Evolutionary conservation across 768 basidiomycete species (phyloP), one percentile per base, ranked within the genome.

Genomic region (Auricularia auricula-judae): DNA sequence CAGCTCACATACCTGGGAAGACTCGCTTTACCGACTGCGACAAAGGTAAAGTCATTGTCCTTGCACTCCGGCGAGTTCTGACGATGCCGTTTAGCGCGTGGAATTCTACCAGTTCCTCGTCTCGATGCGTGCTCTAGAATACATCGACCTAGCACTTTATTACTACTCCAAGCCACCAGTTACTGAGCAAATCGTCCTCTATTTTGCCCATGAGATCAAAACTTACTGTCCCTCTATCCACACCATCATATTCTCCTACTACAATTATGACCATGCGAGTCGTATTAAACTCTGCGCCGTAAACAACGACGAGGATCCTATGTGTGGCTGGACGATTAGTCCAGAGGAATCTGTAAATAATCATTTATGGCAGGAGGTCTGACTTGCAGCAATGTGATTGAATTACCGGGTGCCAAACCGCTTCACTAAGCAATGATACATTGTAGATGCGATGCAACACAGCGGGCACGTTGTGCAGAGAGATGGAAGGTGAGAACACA

Each of bases 401-500:
- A 18, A 51, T 51, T 51, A 51, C 47, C 21, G 18, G 14, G 47
- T 5, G 18, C 21, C 47, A 5, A 18, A 12, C 14, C 18, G 14
- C 47, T 51, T 51, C 47, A 51, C 14, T 51, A 51, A 21, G 47
- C 47, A 51, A 39, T 39, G 42, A 62, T 62, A 62, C 47, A 33
- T 44, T 29, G 39, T 62, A 43, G 47, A 62, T 51, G 47, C 62
- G 42, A 62, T 39, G 42, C 47, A 62, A 33, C 47, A 51, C 36
- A 62, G 39, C 36, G 16, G 47, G 47, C 62, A 33, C 23, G 39
- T 59, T 63, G 53, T 29, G 29, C 29, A 35, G 65, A 53, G 65
- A 62, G 63, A 66, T 51, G 56, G 35, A 58, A 44, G 39, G 43
- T 44, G 56, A 42, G 34, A 51, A 39, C 54, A 63, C 65, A 63